Evolutionary conservation across 306 rosid genomes (phyloP), one percentile per base, ranked within the genome.

Genomic region (Rubus idaeus): DNA sequence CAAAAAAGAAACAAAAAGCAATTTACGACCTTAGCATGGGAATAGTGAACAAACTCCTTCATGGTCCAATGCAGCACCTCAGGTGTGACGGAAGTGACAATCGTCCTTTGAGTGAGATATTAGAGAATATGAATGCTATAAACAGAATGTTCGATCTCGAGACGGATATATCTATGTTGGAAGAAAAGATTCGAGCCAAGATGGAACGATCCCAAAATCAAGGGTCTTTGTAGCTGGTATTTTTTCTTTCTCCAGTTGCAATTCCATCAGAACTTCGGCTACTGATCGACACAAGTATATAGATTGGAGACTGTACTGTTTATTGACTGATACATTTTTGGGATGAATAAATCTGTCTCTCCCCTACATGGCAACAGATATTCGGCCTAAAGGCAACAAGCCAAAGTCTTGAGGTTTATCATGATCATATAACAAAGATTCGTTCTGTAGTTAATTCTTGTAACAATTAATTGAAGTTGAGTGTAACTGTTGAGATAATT

Each of bases 91-190:
- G 83, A 68, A 88, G 74, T 39, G 88, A 88, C 23, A 74, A 81
- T 57, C 85, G 80, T 3, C 56, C 84, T 40, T 50, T 92, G 82
- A 68, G 65, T 65, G 97, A 92, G 84, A 86, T 86, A 21, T 90
- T 90, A 44, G 92, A 92, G 85, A 95, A 92, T 65, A 95, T 90
- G 97, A 86, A 78, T 37, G 96, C 97, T 60, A 81, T 92, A 45
- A 92, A 92, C 80, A 88, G 98, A 87, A 95, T 95, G 96, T 95
- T 87, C 76, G 90, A 89, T 77, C 96, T 95, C 5, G 96, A 90
- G 68, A 88, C 97, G 37, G 97, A 95, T 41, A 74, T 52, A 14
- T 88, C 92, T 26, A 45, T 87, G 56, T 80, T 95, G 70, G 97
- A 92, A 86, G 89, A 90, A 77, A 95, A 92, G 88, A 83, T 90